These are phyloP conservation scores for Schizopora paradoxa DNA, from an alignment of 1,284 basidiomycete species.

Conservation along the genomic window DNA sequence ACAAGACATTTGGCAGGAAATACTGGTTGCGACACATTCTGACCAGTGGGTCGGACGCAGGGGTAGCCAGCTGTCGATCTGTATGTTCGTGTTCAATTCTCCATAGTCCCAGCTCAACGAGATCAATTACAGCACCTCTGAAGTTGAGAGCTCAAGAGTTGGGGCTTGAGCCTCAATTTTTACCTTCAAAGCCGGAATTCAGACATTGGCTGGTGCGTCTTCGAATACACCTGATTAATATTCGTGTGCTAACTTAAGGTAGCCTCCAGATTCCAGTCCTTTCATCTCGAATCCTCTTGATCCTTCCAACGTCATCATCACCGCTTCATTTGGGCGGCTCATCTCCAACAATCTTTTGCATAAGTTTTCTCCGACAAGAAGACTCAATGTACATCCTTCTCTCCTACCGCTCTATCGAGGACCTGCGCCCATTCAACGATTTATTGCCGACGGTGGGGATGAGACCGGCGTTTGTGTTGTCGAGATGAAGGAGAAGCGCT, in stretches of 20 bases:
- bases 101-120: too few relatives aligned
- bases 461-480: slow-evolving; percentile 70
- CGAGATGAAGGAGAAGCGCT: slow-evolving; percentile 50
- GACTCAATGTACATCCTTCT: slow-evolving; percentile 93
- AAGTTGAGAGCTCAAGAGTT: slow-evolving; percentile 47
- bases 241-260: slow-evolving; percentile 1
- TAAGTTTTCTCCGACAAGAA: slow-evolving; percentile 55
- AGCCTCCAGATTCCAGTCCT: slow-evolving; percentile 49
- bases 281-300: slow-evolving; percentile 17
- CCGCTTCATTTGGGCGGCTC: slow-evolving; percentile 91
- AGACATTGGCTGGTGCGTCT: slow-evolving; percentile 49
- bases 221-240: slow-evolving; percentile 2
- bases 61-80: slow-evolving; percentile 44
- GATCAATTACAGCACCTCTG: slow-evolving; percentile 47
- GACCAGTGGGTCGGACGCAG: slow-evolving; percentile 49
- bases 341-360: slow-evolving; percentile 63
- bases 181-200: slow-evolving; percentile 56
- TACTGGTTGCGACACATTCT: slow-evolving; percentile 58
- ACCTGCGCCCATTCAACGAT: slow-evolving; percentile 88
- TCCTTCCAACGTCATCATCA: slow-evolving; percentile 66
- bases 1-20: slow-evolving; percentile 55
- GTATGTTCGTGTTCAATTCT: slow-evolving; percentile 31
- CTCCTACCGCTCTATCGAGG: slow-evolving; percentile 86
- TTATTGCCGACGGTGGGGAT: slow-evolving; percentile 57
- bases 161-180: slow-evolving; percentile 46